Percentiles rank a stretch among this genome's conserved stretches.
These are phyloP conservation scores for Fusarium clavum DNA, from an alignment of 2,329 filamentous ascomycete genomes.

Conservation along the genomic window DNA sequence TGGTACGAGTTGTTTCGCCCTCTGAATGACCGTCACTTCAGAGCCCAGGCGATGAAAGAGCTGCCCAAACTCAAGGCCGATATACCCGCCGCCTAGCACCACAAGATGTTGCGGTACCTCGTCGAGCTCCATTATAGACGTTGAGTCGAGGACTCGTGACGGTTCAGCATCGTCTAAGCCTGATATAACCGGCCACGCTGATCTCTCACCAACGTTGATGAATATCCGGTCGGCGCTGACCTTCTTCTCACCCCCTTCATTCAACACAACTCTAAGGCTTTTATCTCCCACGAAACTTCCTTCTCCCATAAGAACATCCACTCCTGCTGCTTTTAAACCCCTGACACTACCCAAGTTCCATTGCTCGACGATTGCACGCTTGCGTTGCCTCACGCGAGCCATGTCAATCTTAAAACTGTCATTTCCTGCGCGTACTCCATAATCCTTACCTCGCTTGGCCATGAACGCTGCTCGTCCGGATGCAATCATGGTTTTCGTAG, in stretches of 20 bases:
- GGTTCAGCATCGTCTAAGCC: slow-evolving; percentile 53
- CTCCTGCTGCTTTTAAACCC: slow-evolving; percentile 54
- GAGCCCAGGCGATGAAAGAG: slow-evolving; percentile 62
- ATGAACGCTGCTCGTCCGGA: slow-evolving; percentile 63
- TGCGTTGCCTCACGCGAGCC: slow-evolving; percentile 61
- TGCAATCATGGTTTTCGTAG: slow-evolving; percentile 68
- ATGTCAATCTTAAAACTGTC: slow-evolving; percentile 57
- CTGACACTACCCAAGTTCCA: slow-evolving; percentile 62
- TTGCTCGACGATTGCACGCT: slow-evolving; percentile 63
- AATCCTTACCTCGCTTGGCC: slow-evolving; percentile 55
- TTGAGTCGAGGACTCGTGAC: slow-evolving; percentile 59
- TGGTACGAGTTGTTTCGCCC: slow-evolving; percentile 55
- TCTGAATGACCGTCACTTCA: slow-evolving; percentile 61
- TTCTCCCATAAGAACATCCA: slow-evolving; percentile 59
- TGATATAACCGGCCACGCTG: slow-evolving; percentile 52
- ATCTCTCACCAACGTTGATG: slow-evolving; percentile 59
- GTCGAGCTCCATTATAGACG: slow-evolving; percentile 59
- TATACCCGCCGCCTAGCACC: slow-evolving; percentile 64
- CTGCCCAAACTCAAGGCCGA: slow-evolving; percentile 66
- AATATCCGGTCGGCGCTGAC: slow-evolving; percentile 58
- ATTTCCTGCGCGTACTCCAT: slow-evolving; percentile 55
- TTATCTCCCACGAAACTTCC: slow-evolving; percentile 57
- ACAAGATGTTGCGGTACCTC: slow-evolving; percentile 61
- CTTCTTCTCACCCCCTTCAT: slow-evolving; percentile 48
- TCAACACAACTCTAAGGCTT: slow-evolving; percentile 51